phyloP scores from a whole-genome alignment of 2,329 filamentous ascomycete species.

The Trichoderma koningiopsis region DNA sequence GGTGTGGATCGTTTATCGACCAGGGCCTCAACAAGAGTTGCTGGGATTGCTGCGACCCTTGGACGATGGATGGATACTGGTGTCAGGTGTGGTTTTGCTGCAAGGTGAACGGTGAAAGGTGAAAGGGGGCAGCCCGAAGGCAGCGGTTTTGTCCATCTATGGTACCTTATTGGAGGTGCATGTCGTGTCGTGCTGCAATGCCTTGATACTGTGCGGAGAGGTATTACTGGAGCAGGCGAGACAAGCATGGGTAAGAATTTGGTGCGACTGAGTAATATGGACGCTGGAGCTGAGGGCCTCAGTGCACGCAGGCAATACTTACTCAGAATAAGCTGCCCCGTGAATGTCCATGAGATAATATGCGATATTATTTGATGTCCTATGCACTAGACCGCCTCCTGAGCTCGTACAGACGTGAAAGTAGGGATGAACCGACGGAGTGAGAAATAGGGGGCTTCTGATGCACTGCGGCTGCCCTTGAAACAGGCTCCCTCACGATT shows the following conservation, averaged over 20 bases:
- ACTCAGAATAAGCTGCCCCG: not conserved
- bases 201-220: not conserved
- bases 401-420: not conserved
- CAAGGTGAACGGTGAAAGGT: not conserved
- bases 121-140: not conserved
- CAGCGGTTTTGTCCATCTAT: not conserved
- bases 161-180: not conserved
- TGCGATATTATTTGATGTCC: not conserved
- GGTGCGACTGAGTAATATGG: slow-evolving; percentile 7
- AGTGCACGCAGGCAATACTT: not conserved
- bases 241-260: slow-evolving; percentile 10
- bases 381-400: slow-evolving; percentile 6
- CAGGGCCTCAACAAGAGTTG: slow-evolving; percentile 6
- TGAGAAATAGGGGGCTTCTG: slow-evolving; percentile 13
- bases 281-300: not conserved
- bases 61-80: slow-evolving; percentile 2
- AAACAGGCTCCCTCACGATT: slow-evolving; percentile 14
- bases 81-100: not conserved
- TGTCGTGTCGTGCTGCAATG: not conserved
- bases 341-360: not conserved
- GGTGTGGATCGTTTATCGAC: slow-evolving; percentile 7
- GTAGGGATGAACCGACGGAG: not conserved
- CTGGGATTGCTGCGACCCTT: not conserved
- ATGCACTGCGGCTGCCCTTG: slow-evolving; percentile 21
- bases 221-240: not conserved